Percentiles rank a stretch among this genome's conserved stretches.
phyloP scores from a whole-genome alignment of 2,329 filamentous ascomycete species.

The Calonectria ilicicola region DNA sequence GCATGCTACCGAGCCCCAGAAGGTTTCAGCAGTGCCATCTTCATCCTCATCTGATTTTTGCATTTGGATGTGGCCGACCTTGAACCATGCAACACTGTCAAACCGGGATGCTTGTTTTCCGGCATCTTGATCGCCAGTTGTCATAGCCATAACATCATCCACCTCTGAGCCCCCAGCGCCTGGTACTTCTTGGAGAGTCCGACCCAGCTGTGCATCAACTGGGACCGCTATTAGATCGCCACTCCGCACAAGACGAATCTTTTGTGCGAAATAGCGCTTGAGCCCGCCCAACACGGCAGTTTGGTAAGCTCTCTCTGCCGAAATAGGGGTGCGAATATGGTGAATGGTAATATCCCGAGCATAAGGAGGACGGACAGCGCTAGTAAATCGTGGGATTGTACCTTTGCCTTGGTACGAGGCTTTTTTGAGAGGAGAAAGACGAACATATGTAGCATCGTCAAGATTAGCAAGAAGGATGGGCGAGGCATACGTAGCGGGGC shows the following conservation, averaged over 20 bases:
- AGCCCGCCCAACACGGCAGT: constrained; percentile 87
- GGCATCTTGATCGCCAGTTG: constrained; percentile 51
- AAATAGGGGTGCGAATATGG: constrained; percentile 89
- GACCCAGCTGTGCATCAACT: constrained; percentile 86
- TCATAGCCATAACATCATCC: constrained; percentile 75
- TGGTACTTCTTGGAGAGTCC: constrained; percentile 80
- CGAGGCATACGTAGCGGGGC: constrained; percentile 79
- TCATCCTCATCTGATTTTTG: constrained; percentile 65
- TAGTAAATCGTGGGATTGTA: constrained; percentile 67
- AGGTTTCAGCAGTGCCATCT: constrained; percentile 73
- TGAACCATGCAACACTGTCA: constrained; percentile 90
- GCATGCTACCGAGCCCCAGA: constrained; percentile 88
- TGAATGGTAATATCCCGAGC: constrained; percentile 85
- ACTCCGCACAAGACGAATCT: constrained; percentile 83
- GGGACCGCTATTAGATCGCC: constrained; percentile 92
- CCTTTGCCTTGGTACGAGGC: constrained; percentile 61
- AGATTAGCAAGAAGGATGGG: constrained; percentile 90
- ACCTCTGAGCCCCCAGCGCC: constrained; percentile 72
- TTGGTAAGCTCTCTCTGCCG: constrained; percentile 86
- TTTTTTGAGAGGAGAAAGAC: constrained; percentile 77
- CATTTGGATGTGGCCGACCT: constrained; percentile 79
- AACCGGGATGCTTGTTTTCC: constrained; percentile 48
- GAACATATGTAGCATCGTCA: constrained; percentile 81
- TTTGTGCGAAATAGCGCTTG: constrained; percentile 89
- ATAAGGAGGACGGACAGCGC: constrained; percentile 67